Percentiles rank a stretch among this genome's conserved stretches.
These are phyloP conservation scores for Tulasnella sp. DNA, from an alignment of 768 basidiomycete genomes.

Conservation along the genomic window DNA sequence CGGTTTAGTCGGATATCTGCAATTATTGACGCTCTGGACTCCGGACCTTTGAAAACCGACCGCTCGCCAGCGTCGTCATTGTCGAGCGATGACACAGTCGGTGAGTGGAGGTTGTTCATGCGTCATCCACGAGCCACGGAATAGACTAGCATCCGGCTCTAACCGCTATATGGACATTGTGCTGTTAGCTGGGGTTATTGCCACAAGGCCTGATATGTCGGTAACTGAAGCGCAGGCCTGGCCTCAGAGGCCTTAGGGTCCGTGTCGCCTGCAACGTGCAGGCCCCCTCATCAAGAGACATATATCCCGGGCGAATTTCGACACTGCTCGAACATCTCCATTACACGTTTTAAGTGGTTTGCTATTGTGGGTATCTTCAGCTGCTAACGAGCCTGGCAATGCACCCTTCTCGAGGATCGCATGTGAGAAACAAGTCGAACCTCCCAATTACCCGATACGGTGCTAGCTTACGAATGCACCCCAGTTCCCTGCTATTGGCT, in stretches of 20 bases:
- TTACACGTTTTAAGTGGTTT: conserved; percentile 3
- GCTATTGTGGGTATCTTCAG: neutral
- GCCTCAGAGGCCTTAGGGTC: conserved; percentile 7
- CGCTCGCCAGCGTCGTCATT: neutral
- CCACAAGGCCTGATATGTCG: neutral
- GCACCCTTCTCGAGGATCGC: neutral
- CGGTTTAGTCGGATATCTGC: conserved; percentile 7
- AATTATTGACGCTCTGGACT: conserved; percentile 4
- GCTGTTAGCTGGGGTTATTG: neutral
- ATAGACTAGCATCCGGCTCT: conserved; percentile 5
- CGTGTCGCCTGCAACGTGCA: conserved; percentile 7
- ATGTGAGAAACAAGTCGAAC: conserved; percentile 2
- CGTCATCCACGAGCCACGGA: neutral
- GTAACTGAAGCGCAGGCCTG: conserved; percentile 3
- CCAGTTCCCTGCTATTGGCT: conserved; percentile 2
- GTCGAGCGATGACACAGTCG: neutral
- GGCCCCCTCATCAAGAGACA: neutral
- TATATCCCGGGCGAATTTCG: neutral
- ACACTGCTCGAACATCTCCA: conserved; percentile 1
- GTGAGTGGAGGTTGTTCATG: neutral
- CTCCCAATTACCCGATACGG: neutral
- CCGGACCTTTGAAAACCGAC: neutral
- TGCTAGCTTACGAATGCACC: neutral
- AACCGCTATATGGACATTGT: neutral
- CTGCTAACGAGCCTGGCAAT: neutral